Percentiles rank a stretch among this genome's conserved stretches.
Evolutionary conservation across 768 basidiomycete species (phyloP).

Genomic region (Chiua virens): DNA sequence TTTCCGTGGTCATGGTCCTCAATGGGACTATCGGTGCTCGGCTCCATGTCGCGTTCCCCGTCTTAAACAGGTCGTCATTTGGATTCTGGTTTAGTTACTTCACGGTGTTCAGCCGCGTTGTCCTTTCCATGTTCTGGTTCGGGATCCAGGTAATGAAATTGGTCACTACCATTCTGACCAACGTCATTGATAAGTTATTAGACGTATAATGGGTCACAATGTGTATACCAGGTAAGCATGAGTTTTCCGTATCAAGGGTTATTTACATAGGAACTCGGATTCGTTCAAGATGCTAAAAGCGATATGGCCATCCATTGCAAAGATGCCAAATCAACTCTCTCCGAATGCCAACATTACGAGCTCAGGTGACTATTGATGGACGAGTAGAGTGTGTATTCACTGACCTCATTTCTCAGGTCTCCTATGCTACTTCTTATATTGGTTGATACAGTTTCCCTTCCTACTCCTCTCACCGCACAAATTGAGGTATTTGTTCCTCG

Average conservation of each 20-base stretch:
- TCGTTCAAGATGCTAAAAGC: constrained; percentile 64
- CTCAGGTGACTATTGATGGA: constrained; percentile 27
- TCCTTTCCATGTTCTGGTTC: constrained; percentile 85
- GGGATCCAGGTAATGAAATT: constrained; percentile 54
- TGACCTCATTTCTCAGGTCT: constrained; percentile 33
- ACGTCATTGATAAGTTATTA: constrained; percentile 14
- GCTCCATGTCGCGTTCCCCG: constrained; percentile 70
- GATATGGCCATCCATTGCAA: constrained; percentile 74
- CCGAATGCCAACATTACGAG: constrained; percentile 61
- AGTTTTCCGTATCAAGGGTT: neutral
- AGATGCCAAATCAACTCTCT: constrained; percentile 64
- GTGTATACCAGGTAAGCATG: constrained; percentile 55
- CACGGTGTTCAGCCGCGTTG: constrained; percentile 72
- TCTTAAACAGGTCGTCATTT: constrained; percentile 81
- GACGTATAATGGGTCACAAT: constrained; percentile 66
- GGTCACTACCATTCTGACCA: neutral
- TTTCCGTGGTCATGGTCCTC: constrained; percentile 71
- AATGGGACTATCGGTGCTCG: constrained; percentile 83
- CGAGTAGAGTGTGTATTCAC: too few relatives aligned
- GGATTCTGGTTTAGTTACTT: constrained; percentile 93
- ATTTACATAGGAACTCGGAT: neutral
- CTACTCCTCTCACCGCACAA: constrained; percentile 76
- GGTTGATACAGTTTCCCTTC: constrained; percentile 75
- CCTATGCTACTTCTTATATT: constrained; percentile 75
- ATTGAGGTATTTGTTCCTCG: constrained; percentile 74